phyloP scores from a whole-genome alignment of 1,139 yeast genomes.

The Saccharomyces hybrid region DNA sequence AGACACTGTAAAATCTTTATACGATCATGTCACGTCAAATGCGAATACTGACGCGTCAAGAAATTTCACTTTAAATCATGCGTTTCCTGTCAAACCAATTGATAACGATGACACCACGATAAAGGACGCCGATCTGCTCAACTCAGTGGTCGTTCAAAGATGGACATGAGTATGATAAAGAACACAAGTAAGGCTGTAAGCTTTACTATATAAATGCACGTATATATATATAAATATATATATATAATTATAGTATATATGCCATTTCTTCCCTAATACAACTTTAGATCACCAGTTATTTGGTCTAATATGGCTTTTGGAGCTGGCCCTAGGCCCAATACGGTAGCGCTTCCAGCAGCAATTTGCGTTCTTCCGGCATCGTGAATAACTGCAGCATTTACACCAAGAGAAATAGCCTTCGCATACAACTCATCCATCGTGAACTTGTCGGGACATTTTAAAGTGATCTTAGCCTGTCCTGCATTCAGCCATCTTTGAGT shows the following conservation, averaged over 20 bases:
- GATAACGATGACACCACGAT: conserved; percentile 50
- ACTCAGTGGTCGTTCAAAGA: conserved; percentile 87
- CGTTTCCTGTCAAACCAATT: conserved; percentile 77
- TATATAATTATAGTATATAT: background rate
- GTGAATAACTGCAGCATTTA: conserved; percentile 72
- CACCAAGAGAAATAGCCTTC: conserved; percentile 69
- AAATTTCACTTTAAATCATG: conserved; percentile 61
- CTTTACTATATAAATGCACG: conserved; percentile 1
- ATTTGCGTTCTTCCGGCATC: conserved; percentile 98
- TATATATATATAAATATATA: background rate
- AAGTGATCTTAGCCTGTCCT: conserved; percentile 94
- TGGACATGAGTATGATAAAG: conserved; percentile 37
- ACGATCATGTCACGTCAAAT: conserved; percentile 55
- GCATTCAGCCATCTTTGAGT: conserved; percentile 68
- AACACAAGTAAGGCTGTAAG: background rate
- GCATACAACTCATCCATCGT: conserved; percentile 74
- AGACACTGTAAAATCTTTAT: conserved; percentile 61
- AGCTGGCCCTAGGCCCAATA: conserved; percentile 92
- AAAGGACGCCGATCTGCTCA: conserved; percentile 67
- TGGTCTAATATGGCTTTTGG: conserved; percentile 77
- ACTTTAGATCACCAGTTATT: conserved; percentile 68
- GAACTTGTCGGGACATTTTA: conserved; percentile 68
- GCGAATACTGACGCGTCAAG: conserved; percentile 37
- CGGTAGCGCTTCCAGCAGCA: conserved; percentile 92
- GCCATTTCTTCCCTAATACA: conserved; percentile 41